These are phyloP conservation scores for Leccinum arenicola DNA, from an alignment of 768 basidiomycete species.

Conservation along the genomic window DNA sequence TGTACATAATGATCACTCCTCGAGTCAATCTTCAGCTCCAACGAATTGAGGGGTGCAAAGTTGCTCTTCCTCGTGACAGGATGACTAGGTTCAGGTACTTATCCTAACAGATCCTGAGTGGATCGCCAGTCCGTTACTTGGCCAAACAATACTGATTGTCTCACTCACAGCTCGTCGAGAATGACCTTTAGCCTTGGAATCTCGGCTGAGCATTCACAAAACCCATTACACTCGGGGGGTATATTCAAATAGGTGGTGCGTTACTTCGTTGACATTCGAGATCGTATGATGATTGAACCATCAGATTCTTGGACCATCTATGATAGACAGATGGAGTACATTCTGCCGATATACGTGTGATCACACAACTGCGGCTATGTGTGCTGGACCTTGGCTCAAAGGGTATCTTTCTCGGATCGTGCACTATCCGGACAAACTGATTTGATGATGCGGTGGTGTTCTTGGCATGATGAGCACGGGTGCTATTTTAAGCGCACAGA, in stretches of 20 bases:
- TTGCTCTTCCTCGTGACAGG: no score
- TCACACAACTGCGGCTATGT: conserved; percentile 19
- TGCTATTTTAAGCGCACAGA: no score
- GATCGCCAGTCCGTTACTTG: no score
- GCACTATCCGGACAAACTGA: neutral
- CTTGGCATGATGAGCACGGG: no score
- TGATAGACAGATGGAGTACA: conserved; percentile 20
- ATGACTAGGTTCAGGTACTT: accelerated
- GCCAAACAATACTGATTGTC: no score
- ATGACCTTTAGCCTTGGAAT: neutral
- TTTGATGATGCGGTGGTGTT: no score
- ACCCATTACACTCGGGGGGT: neutral
- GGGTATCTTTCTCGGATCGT: neutral
- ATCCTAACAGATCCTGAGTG: no score
- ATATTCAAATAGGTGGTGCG: neutral
- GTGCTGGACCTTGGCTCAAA: no score
- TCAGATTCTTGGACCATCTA: neutral
- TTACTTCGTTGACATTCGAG: neutral
- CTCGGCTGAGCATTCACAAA: neutral
- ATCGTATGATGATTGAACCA: neutral
- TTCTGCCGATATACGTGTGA: neutral
- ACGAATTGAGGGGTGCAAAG: no score
- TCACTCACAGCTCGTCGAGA: neutral
- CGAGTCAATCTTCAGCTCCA: no score
- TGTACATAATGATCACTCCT: no score